Conservation (phyloP, 2,329 filamentous ascomycete species). For the Talaromyces sp. region DNA sequence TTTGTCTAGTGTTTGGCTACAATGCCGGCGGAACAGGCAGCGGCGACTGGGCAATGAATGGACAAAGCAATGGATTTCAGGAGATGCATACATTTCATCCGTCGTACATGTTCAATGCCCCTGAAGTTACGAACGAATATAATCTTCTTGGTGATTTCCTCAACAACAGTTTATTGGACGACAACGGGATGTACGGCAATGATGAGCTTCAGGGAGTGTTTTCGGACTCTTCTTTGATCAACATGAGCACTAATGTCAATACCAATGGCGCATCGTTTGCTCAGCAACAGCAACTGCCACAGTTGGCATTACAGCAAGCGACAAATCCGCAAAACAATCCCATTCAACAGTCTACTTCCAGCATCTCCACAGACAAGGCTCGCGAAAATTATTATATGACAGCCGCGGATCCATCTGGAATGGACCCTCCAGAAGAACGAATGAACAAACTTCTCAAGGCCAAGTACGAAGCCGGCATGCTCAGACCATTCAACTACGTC, state of each 20-base stretch:
- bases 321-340: slow-evolving; percentile 43
- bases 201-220: slow-evolving; percentile 62
- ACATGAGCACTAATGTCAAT: slow-evolving; percentile 36
- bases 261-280: slow-evolving; percentile 29
- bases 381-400: slow-evolving; percentile 91
- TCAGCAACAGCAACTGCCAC: slow-evolving; percentile 35
- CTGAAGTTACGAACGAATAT: slow-evolving; percentile 94
- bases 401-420: slow-evolving; percentile 86
- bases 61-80: slow-evolving; percentile 72
- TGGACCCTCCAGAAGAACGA: slow-evolving; percentile 81
- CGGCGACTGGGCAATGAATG: slow-evolving; percentile 69
- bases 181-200: slow-evolving; percentile 62
- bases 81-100: slow-evolving; percentile 93
- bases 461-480: slow-evolving; percentile 89
- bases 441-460: slow-evolving; percentile 92
- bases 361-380: slow-evolving; percentile 61
- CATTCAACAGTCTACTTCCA: slow-evolving; percentile 58
- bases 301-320: slow-evolving; percentile 19
- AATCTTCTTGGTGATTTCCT: slow-evolving; percentile 96
- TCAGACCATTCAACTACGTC: slow-evolving; percentile 98
- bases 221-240: slow-evolving; percentile 53
- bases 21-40: slow-evolving; percentile 38
- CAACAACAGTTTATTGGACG: slow-evolving; percentile 84
- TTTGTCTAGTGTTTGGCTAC: slow-evolving; percentile 65
- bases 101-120: slow-evolving; percentile 90